A percentile compares a stretch with the other conserved stretches of the same genome.
Evolutionary conservation across 2,329 filamentous ascomycete species (phyloP).

Genomic region (Apiospora malaysiana): DNA sequence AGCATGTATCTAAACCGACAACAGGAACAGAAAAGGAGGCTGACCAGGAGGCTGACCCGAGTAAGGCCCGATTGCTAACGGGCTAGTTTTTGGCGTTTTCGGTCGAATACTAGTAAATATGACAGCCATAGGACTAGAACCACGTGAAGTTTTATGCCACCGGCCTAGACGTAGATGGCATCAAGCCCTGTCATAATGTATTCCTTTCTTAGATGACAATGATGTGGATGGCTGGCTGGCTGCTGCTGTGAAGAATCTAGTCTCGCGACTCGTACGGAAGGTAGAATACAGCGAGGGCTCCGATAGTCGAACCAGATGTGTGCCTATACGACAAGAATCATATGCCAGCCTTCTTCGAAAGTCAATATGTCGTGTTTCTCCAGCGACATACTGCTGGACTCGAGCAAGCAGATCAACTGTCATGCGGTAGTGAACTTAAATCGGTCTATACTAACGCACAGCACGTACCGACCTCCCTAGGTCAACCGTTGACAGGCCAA

Average conservation of each 20-base stretch:
- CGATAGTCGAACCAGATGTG: not conserved
- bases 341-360: not conserved
- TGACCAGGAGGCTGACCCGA: slow-evolving; percentile 11
- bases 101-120: not conserved
- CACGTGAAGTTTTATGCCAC: not conserved
- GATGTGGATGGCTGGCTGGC: not conserved
- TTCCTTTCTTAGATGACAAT: not conserved
- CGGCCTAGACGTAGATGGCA: not conserved
- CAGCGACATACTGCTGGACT: not conserved
- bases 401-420: not conserved
- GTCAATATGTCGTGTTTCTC: not conserved
- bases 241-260: not conserved
- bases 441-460: not conserved
- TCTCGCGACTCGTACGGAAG: not conserved
- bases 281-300: not conserved
- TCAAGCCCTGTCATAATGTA: not conserved
- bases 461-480: not conserved
- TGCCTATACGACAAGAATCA: not conserved
- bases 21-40: not conserved
- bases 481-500: not conserved
- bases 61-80: not conserved
- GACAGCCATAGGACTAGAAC: not conserved
- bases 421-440: not conserved
- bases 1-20: not conserved
- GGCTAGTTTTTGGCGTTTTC: not conserved